Evolutionary conservation across 2,329 filamentous ascomycete genomes (phyloP), one percentile per base, ranked within the genome.

Genomic region (Camillea tinctor): DNA sequence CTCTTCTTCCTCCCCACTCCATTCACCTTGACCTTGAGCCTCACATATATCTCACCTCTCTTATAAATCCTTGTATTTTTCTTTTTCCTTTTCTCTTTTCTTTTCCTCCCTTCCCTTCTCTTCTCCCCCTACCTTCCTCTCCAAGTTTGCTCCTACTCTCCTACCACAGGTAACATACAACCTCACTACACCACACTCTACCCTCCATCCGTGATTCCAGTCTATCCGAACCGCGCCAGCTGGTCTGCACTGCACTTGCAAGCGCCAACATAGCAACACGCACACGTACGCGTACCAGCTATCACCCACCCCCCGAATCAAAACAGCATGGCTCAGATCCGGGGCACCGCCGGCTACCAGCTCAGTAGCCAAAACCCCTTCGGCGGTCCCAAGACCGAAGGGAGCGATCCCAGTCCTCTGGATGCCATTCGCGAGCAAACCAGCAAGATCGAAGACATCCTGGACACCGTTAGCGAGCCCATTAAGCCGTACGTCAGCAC

Each of bases 391-490:
- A 82, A 80, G 70, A 81, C 79, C 68, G 84, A 89, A 67, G 85
- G 82, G 60, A 85, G 83, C 73, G 88, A 93, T 70, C 85, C 89
- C 54, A 92, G 87, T 76, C 88, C 90, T 60, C 86, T 99, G 69
- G 95, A 97, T 76, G 85, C 92, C 71, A 92, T 99, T 74, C 86
- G 95, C 66, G 87, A 93, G 76, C 93, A 98, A 78, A 99, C 95
- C 55, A 97, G 91, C 88, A 98, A 97, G 84, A 94, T 99, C 68
- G 95, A 99, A 80, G 95, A 99, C 75, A 80, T 91, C 74, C 79
- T 99, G 74, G 95, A 98, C 77, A 91, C 86, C 24, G 68, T 93
- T 72, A 90, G 92, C 72, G 94, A 97, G 74, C 95, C 95, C 54
- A 79, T 98, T 68, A 98, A 97, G 84, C 95, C 95, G 90, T 99